Conservation (phyloP, 1,139 yeast genomes). For the Ashbya aceris region DNA sequence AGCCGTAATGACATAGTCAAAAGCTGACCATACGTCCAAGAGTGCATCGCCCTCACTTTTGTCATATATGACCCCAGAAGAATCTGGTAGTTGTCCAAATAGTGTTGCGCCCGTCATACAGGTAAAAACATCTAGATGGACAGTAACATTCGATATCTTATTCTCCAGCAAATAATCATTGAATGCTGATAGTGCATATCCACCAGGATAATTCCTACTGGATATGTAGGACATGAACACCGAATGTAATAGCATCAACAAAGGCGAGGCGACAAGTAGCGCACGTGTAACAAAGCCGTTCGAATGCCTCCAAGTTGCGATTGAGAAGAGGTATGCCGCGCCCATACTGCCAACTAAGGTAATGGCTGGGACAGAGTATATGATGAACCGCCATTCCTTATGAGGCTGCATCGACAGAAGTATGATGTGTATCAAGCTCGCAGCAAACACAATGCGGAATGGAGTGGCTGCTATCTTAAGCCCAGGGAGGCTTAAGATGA, state of each 20-base stretch:
- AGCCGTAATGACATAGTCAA: slow-evolving; percentile 50
- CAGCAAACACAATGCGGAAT: slow-evolving; percentile 34
- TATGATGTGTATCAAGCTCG: slow-evolving; percentile 46
- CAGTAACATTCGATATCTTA: slow-evolving; percentile 27
- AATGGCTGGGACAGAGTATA: slow-evolving; percentile 64
- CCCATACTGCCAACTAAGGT: slow-evolving; percentile 60
- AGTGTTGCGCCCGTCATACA: slow-evolving; percentile 84
- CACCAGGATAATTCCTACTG: slow-evolving; percentile 82
- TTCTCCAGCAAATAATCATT: slow-evolving; percentile 36
- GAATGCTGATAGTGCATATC: slow-evolving; percentile 51
- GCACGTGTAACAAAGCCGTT: slow-evolving; percentile 12
- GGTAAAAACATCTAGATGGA: slow-evolving; percentile 72
- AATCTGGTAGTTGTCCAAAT: slow-evolving; percentile 47
- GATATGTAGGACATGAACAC: slow-evolving; percentile 44
- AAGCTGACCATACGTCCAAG: slow-evolving; percentile 40
- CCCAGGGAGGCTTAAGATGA: slow-evolving; percentile 35
- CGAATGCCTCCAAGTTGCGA: slow-evolving; percentile 29
- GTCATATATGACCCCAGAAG: slow-evolving; percentile 48
- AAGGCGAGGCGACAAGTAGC: slow-evolving; percentile 25
- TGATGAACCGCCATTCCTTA: slow-evolving; percentile 88
- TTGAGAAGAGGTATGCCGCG: slow-evolving; percentile 34
- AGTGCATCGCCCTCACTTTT: slow-evolving; percentile 53
- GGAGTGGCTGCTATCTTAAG: slow-evolving; percentile 31
- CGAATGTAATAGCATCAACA: slow-evolving; percentile 22
- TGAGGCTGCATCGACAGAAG: slow-evolving; percentile 78